Evolutionary conservation across 1,284 basidiomycete genomes (phyloP).

Genomic region (Cystobasidiaceae sp.): DNA sequence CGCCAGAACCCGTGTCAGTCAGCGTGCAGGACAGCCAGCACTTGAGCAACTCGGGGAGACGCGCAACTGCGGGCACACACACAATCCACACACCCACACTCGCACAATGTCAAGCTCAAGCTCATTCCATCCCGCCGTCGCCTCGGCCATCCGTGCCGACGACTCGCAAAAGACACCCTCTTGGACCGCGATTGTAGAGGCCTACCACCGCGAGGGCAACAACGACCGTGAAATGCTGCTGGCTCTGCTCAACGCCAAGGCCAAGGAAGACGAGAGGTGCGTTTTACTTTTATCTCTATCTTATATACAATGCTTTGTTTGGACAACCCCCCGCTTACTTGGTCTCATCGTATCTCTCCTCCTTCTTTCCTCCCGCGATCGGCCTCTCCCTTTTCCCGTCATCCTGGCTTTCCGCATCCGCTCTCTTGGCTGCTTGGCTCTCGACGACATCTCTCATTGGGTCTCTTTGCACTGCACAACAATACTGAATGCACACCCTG

Average conservation of each 20-base stretch:
- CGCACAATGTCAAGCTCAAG: too few relatives aligned
- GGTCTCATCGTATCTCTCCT: neutral
- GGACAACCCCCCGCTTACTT: neutral
- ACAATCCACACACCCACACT: too few relatives aligned
- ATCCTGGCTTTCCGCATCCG: neutral
- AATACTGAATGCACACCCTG: neutral
- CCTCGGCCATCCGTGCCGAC: neutral
- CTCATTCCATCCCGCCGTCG: neutral
- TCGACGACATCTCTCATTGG: neutral
- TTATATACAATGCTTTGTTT: neutral
- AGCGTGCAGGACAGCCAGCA: too few relatives aligned
- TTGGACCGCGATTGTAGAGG: conserved; percentile 34
- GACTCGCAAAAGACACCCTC: conserved; percentile 31
- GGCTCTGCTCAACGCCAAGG: conserved; percentile 38
- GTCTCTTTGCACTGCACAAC: neutral
- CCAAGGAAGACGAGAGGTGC: conserved; percentile 41
- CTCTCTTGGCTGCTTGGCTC: neutral
- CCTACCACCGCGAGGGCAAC: conserved; percentile 37
- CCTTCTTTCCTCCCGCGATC: neutral
- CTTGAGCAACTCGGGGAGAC: too few relatives aligned
- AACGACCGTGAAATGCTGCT: conserved; percentile 40
- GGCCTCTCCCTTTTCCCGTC: neutral
- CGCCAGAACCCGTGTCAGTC: too few relatives aligned
- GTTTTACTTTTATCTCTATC: neutral
- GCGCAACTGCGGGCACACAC: too few relatives aligned